Percentiles rank a stretch among this genome's conserved stretches.
phyloP scores from a whole-genome alignment of 805 yeast species.

The Groenewaldozyma salmanticensis region DNA sequence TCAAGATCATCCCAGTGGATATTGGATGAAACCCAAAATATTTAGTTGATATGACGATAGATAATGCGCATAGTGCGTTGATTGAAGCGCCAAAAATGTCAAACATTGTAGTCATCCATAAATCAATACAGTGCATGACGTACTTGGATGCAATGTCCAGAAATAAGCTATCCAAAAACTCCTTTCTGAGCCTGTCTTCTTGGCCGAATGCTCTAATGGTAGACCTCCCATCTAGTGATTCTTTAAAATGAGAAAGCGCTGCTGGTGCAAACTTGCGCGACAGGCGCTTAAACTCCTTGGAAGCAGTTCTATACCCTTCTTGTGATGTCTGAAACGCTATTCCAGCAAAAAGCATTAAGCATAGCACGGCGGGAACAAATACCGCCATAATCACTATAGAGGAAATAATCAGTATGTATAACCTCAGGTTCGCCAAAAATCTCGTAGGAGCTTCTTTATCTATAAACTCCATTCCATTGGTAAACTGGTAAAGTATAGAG shows the following conservation, averaged over 20 bases:
- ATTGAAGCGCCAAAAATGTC: constrained; percentile 74
- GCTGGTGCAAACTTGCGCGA: constrained; percentile 65
- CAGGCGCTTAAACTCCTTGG: constrained; percentile 72
- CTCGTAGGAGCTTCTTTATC: constrained; percentile 49
- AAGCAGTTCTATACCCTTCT: constrained; percentile 44
- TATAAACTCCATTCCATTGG: constrained; percentile 77
- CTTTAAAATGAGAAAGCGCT: constrained; percentile 73
- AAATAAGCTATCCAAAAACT: constrained; percentile 71
- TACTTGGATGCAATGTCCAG: constrained; percentile 29
- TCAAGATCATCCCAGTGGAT: constrained; percentile 72
- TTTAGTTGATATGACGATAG: constrained; percentile 68
- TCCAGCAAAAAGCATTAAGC: neutral
- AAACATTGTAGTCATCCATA: constrained; percentile 23
- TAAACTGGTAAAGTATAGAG: constrained; percentile 75
- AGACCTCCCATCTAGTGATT: constrained; percentile 64
- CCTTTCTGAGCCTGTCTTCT: constrained; percentile 56
- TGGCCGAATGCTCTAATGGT: constrained; percentile 77
- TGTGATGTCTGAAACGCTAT: no score
- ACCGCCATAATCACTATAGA: neutral
- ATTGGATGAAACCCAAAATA: constrained; percentile 47
- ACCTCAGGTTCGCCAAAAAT: neutral
- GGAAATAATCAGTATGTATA: neutral
- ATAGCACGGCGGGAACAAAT: neutral
- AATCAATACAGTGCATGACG: neutral
- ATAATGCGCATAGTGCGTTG: constrained; percentile 72